Percentiles rank a stretch among this genome's conserved stretches.
Evolutionary conservation across 768 basidiomycete genomes (phyloP).

Genomic region (Kwoniella sp.): DNA sequence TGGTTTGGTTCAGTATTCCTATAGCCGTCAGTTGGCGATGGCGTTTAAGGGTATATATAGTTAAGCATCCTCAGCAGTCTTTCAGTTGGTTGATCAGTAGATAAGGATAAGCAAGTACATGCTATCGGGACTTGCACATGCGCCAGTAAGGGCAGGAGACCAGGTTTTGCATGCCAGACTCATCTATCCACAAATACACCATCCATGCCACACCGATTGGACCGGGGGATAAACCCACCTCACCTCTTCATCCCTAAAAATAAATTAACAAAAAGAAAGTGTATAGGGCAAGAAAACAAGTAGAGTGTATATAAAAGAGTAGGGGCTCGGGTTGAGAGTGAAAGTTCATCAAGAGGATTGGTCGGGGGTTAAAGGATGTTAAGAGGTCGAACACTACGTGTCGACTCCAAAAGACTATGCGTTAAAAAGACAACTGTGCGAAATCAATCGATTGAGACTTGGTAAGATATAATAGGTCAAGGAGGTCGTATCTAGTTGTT

Average conservation of each 20-base stretch:
- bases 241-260: slow-evolving; percentile 1
- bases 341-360: slow-evolving; percentile 6
- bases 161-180: slow-evolving; percentile 19
- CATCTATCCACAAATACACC: slow-evolving; percentile 7
- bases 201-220: background rate
- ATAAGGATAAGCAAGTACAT: background rate
- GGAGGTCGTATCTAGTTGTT: slow-evolving; percentile 21
- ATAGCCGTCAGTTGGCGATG: background rate
- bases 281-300: background rate
- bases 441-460: background rate
- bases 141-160: slow-evolving; percentile 6
- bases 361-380: slow-evolving; percentile 2
- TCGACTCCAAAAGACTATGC: background rate
- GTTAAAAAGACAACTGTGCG: background rate
- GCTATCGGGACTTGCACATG: too few relatives aligned
- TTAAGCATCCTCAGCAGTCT: background rate
- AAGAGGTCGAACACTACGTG: background rate
- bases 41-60: background rate
- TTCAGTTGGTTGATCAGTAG: background rate
- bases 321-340: background rate
- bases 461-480: background rate
- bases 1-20: background rate
- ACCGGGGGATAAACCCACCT: background rate
- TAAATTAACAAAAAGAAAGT: background rate
- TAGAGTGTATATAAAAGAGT: background rate